Conservation (phyloP, 192 early-diverging fungal genomes). For the Coemansia javaensis region DNA sequence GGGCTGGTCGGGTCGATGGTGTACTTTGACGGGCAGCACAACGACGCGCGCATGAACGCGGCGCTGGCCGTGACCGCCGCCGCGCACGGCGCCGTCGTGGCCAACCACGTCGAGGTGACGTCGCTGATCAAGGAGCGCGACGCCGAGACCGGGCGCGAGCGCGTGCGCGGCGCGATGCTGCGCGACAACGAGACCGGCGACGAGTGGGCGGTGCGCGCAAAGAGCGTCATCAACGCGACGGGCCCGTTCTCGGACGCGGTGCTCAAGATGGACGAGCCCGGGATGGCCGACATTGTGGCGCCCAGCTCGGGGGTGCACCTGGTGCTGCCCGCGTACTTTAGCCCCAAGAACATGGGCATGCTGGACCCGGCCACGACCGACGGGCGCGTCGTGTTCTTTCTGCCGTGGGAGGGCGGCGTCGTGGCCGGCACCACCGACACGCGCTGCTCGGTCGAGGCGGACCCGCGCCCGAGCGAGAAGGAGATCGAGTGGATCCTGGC, state of each 20-base stretch:
- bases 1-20: conserved; percentile 88
- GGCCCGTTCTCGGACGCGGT: conserved; percentile 77
- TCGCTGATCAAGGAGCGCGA: conserved; percentile 66
- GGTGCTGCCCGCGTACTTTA: conserved; percentile 92
- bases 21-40: conserved; percentile 97
- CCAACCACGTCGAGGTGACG: conserved; percentile 90
- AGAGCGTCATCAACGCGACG: conserved; percentile 91
- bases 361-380: conserved; percentile 91
- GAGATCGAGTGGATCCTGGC: conserved; percentile 95
- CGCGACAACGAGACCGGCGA: conserved; percentile 82
- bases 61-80: conserved; percentile 87
- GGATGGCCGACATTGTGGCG: conserved; percentile 79
- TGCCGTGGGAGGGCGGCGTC: conserved; percentile 95
- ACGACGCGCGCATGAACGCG: conserved; percentile 96
- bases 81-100: conserved; percentile 82
- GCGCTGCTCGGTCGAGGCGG: conserved; percentile 73
- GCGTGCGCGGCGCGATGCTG: conserved; percentile 73
- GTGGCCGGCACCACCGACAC: conserved; percentile 97
- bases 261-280: conserved; percentile 81
- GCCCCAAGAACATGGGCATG: conserved; percentile 90
- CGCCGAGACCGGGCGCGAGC: conserved; percentile 46
- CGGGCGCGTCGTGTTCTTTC: conserved; percentile 94
- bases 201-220: conserved; percentile 78
- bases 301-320: conserved; percentile 92
- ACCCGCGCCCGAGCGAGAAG: conserved; percentile 85